Percentiles rank a stretch among this genome's conserved stretches.
Evolutionary conservation across 1,284 basidiomycete species (phyloP).

Genomic region (Cystobasidium sp.): DNA sequence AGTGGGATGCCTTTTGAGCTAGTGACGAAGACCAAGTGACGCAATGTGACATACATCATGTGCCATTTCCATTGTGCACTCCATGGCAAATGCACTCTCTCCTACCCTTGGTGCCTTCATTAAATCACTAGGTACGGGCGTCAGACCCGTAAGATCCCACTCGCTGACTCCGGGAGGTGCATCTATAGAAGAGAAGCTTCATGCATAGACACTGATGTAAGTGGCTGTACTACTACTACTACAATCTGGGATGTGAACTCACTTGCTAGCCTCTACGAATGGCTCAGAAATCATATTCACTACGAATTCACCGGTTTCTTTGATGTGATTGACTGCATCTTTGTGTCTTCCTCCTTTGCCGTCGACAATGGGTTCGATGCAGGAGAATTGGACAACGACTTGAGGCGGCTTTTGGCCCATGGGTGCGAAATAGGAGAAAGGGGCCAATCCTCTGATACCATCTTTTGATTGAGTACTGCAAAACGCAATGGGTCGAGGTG

Average conservation of each 20-base stretch:
- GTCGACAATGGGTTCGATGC: slow-evolving; percentile 29
- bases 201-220: slow-evolving; percentile 57
- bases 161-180: slow-evolving; percentile 69
- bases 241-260: slow-evolving; percentile 58
- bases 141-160: slow-evolving; percentile 75
- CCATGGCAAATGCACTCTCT: slow-evolving; percentile 71
- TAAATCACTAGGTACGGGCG: slow-evolving; percentile 65
- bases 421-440: slow-evolving; percentile 58
- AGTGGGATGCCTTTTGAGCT: background rate
- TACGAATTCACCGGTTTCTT: slow-evolving; percentile 70
- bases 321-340: slow-evolving; percentile 72
- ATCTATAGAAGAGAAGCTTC: slow-evolving; percentile 65
- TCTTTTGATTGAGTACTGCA: slow-evolving; percentile 67
- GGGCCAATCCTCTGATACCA: slow-evolving; percentile 69
- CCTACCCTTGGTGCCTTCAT: slow-evolving; percentile 70
- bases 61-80: slow-evolving; percentile 60
- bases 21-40: background rate
- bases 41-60: slow-evolving; percentile 1
- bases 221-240: slow-evolving; percentile 68
- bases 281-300: slow-evolving; percentile 76
- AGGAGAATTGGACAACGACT: slow-evolving; percentile 1
- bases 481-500: slow-evolving; percentile 74
- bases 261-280: slow-evolving; percentile 72
- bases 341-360: slow-evolving; percentile 59
- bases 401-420: slow-evolving; percentile 25